Percentiles rank a stretch among this genome's conserved stretches.
Evolutionary conservation across 208 protist genomes (phyloP).

Genomic region (Acanthamoeba divionensis): DNA sequence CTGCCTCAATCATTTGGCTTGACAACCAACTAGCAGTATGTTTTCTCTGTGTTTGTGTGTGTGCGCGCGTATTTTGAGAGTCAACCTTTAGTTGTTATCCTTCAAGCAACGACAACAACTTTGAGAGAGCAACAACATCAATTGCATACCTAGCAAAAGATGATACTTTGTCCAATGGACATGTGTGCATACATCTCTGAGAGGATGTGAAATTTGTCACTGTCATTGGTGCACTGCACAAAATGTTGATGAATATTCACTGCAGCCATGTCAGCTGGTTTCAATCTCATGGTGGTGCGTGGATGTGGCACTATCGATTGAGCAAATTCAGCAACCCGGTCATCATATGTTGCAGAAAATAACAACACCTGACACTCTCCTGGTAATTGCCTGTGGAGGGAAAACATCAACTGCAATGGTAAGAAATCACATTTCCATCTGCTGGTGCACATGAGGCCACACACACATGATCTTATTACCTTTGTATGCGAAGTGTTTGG

Average conservation of each 20-base stretch:
- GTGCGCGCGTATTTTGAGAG: conserved; percentile 81
- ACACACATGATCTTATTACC: conserved; percentile 13
- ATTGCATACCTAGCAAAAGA: conserved; percentile 67
- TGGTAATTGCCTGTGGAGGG: conserved; percentile 11
- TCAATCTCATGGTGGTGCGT: conserved; percentile 25
- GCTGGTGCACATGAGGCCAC: neutral
- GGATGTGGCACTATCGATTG: neutral
- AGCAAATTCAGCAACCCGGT: conserved; percentile 35
- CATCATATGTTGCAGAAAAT: conserved; percentile 67
- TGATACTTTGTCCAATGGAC: conserved; percentile 74
- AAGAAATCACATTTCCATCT: neutral
- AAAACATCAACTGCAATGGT: neutral
- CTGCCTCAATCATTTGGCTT: conserved; percentile 53
- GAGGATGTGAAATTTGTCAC: conserved; percentile 63
- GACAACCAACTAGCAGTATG: neutral
- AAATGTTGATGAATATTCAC: conserved; percentile 71
- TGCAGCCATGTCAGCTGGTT: conserved; percentile 54
- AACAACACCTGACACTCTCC: conserved; percentile 55
- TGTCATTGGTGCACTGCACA: conserved; percentile 28
- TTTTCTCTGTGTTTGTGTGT: conserved; percentile 80
- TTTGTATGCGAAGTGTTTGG: conserved; percentile 60
- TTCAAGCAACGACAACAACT: conserved; percentile 65
- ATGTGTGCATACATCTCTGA: conserved; percentile 69
- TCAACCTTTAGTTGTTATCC: conserved; percentile 77
- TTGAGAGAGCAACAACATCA: neutral